These are phyloP conservation scores for Globisporangium nagaii DNA, from an alignment of 352 stramenopile species.

Conservation along the genomic window DNA sequence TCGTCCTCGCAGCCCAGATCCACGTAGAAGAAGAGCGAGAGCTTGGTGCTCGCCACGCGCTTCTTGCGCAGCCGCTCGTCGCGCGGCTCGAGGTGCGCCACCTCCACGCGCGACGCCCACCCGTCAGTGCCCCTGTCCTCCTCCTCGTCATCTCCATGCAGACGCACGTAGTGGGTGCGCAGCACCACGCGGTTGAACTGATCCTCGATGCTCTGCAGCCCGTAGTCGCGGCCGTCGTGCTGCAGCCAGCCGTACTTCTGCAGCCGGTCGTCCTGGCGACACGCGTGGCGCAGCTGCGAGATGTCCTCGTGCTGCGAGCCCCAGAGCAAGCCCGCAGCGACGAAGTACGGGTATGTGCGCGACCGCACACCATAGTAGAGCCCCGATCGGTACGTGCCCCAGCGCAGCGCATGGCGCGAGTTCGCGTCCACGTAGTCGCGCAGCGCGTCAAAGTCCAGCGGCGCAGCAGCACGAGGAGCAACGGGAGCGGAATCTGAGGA, in stretches of 20 bases:
- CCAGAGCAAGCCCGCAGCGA: slow-evolving; percentile 76
- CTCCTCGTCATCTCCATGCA: background rate
- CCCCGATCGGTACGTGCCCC: slow-evolving; percentile 72
- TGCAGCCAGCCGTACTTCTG: slow-evolving; percentile 78
- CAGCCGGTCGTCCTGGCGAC: slow-evolving; percentile 68
- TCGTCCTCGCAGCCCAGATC: slow-evolving; percentile 74
- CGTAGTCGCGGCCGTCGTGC: slow-evolving; percentile 64
- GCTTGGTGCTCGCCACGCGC: slow-evolving; percentile 36
- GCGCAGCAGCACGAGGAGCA: background rate
- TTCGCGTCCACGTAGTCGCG: slow-evolving; percentile 27
- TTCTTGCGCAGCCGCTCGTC: slow-evolving; percentile 36
- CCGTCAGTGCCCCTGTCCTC: slow-evolving; percentile 14
- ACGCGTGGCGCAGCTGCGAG: slow-evolving; percentile 69
- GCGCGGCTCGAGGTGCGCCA: slow-evolving; percentile 30
- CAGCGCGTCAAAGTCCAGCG: slow-evolving; percentile 31
- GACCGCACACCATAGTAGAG: slow-evolving; percentile 80
- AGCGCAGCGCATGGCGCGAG: slow-evolving; percentile 35
- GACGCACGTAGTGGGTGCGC: slow-evolving; percentile 54
- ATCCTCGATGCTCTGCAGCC: slow-evolving; percentile 57
- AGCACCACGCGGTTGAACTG: slow-evolving; percentile 70
- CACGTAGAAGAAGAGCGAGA: slow-evolving; percentile 81
- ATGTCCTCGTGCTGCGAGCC: slow-evolving; percentile 58
- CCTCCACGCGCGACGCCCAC: slow-evolving; percentile 45
- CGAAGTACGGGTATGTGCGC: slow-evolving; percentile 48
- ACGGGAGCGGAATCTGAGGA: background rate